Base-by-base conservation (phyloP, 208 protist species). In the Leishmania aethiopica region DNA sequence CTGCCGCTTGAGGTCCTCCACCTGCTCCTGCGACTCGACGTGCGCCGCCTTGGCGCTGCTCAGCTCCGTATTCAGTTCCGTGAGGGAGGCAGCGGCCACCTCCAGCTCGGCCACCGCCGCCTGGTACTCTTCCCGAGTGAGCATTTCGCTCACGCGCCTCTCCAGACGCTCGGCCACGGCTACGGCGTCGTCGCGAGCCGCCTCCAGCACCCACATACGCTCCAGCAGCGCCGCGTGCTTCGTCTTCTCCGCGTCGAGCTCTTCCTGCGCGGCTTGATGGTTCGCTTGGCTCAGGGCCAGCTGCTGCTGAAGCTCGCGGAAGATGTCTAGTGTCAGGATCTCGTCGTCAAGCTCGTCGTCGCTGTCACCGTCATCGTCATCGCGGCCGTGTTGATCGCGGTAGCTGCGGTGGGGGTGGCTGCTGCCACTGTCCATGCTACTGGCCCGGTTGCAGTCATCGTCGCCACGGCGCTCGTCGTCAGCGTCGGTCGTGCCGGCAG, bases 121-220 rank as follows among this genome's bases (percentile, higher is more conserved):
- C 74, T 95, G 82, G 77, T 91, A 90, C 13, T 77, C 89, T 32
- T 87, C 86, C 17, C 90, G 88, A 47, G 84, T 79, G 45, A 92
- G 81, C 91, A 91, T 94, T 2, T 75, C 81, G 8, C n/a, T 19
- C 88, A 91, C 78, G 40, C 71, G 84, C 59, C 77, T 75, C 49
- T 86, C 70, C 35, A 84, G 77, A 25, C 57, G 5, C 3, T 15
- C 57, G 40, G 67, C 67, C 17, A 82, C 87, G 19, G 85, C 87
- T 3, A 25, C 72, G 3, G 90, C 90, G 37, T 84, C 85, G 42
- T 92, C 91, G 57, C 84, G 88, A 55, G 91, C 80, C 37, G 87
- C 75, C 84, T 96, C 93, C 66, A 94, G 75, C 10, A 71, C 70
- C 93, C 93, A 96, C 88, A 95, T 94, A 8, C 89, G 86, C 83